phyloP scores from a whole-genome alignment of 2,329 filamentous ascomycete genomes.

The Pseudogymnoascus sp. region DNA sequence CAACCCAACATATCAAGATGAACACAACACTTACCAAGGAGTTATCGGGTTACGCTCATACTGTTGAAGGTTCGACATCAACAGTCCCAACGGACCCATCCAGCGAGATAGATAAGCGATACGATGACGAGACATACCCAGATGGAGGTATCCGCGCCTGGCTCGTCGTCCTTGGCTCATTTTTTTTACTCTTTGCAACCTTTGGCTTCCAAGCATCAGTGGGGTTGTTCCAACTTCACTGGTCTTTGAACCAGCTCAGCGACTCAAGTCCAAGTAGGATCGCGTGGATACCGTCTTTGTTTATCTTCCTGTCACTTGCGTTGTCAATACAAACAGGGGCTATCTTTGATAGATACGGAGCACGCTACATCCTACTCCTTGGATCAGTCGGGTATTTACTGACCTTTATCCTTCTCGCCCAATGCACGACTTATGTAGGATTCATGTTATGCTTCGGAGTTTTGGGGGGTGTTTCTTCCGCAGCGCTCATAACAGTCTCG shows the following conservation, averaged over 20 bases:
- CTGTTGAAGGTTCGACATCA: not conserved
- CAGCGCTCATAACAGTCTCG: slow-evolving; percentile 76
- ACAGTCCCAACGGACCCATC: not conserved
- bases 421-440: slow-evolving; percentile 37
- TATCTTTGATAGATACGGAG: slow-evolving; percentile 79
- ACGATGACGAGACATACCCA: slow-evolving; percentile 39
- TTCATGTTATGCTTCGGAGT: slow-evolving; percentile 76
- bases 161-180: slow-evolving; percentile 78
- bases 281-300: slow-evolving; percentile 84
- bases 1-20: not conserved
- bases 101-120: slow-evolving; percentile 4
- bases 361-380: slow-evolving; percentile 60
- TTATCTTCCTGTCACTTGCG: slow-evolving; percentile 76
- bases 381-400: slow-evolving; percentile 36
- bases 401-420: slow-evolving; percentile 17
- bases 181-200: slow-evolving; percentile 65
- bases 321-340: slow-evolving; percentile 80
- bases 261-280: slow-evolving; percentile 59
- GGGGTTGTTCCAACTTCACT: slow-evolving; percentile 70
- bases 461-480: slow-evolving; percentile 63
- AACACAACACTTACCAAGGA: not conserved
- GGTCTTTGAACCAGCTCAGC: slow-evolving; percentile 45
- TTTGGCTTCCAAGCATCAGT: slow-evolving; percentile 73
- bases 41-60: not conserved
- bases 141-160: slow-evolving; percentile 76